phyloP scores from a whole-genome alignment of 192 early-diverging fungal genomes.

The Rhizophagus sp. region DNA sequence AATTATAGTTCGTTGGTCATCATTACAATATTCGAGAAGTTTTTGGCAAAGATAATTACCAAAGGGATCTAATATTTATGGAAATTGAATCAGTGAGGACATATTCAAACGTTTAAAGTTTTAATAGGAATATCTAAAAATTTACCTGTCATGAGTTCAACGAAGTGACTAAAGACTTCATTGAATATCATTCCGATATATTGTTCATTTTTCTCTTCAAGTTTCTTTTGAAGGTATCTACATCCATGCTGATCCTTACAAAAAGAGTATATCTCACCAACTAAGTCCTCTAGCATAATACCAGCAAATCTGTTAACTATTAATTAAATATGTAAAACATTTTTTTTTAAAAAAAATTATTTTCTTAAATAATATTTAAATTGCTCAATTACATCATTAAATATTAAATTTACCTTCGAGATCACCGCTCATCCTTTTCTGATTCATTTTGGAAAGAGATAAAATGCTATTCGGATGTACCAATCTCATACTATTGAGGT shows the following conservation, averaged over 20 bases:
- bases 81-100: not conserved
- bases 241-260: conserved; percentile 92
- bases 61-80: conserved; percentile 66
- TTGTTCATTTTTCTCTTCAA: conserved; percentile 72
- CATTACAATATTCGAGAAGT: conserved; percentile 78
- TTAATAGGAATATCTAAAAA: not conserved
- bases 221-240: conserved; percentile 82
- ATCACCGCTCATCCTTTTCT: conserved; percentile 31
- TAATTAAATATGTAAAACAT: no score
- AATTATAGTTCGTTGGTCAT: conserved; percentile 73
- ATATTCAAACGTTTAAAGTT: not conserved
- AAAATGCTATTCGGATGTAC: not conserved
- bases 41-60: conserved; percentile 93
- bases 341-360: no score
- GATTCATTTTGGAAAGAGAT: conserved; percentile 17
- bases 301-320: conserved; percentile 66
- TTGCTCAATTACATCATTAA: not conserved
- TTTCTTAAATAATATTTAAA: no score
- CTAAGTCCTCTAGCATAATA: conserved; percentile 64
- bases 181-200: conserved; percentile 72
- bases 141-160: conserved; percentile 79
- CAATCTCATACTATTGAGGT: conserved; percentile 10
- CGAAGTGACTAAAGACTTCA: conserved; percentile 74
- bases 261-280: conserved; percentile 72
- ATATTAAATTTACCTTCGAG: conserved; percentile 21